A percentile compares a stretch with the other conserved stretches of the same genome.
Conservation (phyloP, 2,329 filamentous ascomycete genomes). For the Monascus ruber region DNA sequence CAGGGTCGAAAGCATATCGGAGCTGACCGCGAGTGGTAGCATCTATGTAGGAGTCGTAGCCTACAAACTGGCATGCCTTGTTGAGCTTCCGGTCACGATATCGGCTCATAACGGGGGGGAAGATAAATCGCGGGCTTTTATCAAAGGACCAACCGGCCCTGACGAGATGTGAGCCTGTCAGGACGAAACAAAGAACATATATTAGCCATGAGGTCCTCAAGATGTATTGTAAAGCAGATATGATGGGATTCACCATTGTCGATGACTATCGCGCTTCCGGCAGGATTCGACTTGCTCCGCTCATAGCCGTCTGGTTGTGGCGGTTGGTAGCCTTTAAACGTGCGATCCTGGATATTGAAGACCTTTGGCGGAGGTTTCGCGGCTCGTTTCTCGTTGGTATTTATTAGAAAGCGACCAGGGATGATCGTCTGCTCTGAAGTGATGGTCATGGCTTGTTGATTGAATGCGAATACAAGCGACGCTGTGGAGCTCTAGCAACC, state of each 20-base stretch:
- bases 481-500: neutral
- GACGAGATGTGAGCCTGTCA: slow-evolving; percentile 67
- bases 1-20: slow-evolving; percentile 80
- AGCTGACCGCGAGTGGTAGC: slow-evolving; percentile 85
- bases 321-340: slow-evolving; percentile 48
- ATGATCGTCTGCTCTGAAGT: slow-evolving; percentile 27
- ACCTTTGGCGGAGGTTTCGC: slow-evolving; percentile 45
- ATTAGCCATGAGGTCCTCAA: neutral
- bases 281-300: slow-evolving; percentile 49
- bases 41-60: slow-evolving; percentile 86
- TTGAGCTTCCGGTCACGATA: slow-evolving; percentile 90
- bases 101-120: slow-evolving; percentile 86
- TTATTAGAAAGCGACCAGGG: slow-evolving; percentile 27
- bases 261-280: slow-evolving; percentile 75
- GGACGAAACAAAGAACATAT: slow-evolving; percentile 4
- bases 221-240: slow-evolving; percentile 4
- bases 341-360: slow-evolving; percentile 46
- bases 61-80: slow-evolving; percentile 85
- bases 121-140: slow-evolving; percentile 60
- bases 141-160: slow-evolving; percentile 97
- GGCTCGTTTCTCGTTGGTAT: slow-evolving; percentile 35
- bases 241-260: slow-evolving; percentile 64
- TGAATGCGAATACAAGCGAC: slow-evolving; percentile 1
- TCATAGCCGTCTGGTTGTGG: slow-evolving; percentile 58
- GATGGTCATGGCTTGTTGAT: slow-evolving; percentile 29